Evolutionary conservation across 768 basidiomycete genomes (phyloP).

Genomic region (Agrocybe chaxingu): DNA sequence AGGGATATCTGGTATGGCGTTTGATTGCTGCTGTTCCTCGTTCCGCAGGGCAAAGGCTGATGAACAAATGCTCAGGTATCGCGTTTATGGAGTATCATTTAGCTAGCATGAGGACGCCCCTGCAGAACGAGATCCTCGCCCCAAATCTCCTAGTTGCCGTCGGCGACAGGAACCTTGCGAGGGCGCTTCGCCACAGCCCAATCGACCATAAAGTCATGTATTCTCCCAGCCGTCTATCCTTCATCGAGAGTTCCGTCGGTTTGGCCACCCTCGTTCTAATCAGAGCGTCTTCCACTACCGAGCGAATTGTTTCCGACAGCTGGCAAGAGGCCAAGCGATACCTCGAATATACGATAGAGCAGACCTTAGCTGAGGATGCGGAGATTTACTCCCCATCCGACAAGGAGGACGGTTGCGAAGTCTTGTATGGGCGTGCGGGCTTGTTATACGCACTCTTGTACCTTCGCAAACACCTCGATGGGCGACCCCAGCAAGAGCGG

Average conservation of each 20-base stretch:
- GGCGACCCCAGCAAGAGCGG: constrained; percentile 4
- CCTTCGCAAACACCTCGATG: constrained; percentile 29
- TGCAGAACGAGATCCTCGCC: constrained; percentile 10
- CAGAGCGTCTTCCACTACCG: constrained; percentile 18
- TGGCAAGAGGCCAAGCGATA: constrained; percentile 21
- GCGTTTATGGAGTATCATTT: constrained; percentile 24
- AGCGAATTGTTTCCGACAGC: constrained; percentile 16
- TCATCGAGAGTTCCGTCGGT: constrained; percentile 40
- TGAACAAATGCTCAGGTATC: constrained; percentile 14
- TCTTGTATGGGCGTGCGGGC: constrained; percentile 58
- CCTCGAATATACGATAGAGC: constrained; percentile 19
- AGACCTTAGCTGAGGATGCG: constrained; percentile 20
- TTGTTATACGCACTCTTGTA: constrained; percentile 49
- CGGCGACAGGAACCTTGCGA: constrained; percentile 19
- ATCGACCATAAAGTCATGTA: constrained; percentile 9
- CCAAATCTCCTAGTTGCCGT: constrained; percentile 11
- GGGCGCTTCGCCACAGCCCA: constrained; percentile 14
- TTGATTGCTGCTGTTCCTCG: neutral
- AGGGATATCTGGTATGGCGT: constrained; percentile 14
- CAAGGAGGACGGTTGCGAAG: constrained; percentile 50
- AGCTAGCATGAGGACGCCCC: constrained; percentile 8
- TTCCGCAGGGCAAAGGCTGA: neutral
- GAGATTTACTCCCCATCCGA: constrained; percentile 8
- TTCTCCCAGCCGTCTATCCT: constrained; percentile 22
- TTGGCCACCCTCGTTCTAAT: constrained; percentile 32